Base-by-base conservation (phyloP, 441 rosid species). In the Pelargonium australe region DNA sequence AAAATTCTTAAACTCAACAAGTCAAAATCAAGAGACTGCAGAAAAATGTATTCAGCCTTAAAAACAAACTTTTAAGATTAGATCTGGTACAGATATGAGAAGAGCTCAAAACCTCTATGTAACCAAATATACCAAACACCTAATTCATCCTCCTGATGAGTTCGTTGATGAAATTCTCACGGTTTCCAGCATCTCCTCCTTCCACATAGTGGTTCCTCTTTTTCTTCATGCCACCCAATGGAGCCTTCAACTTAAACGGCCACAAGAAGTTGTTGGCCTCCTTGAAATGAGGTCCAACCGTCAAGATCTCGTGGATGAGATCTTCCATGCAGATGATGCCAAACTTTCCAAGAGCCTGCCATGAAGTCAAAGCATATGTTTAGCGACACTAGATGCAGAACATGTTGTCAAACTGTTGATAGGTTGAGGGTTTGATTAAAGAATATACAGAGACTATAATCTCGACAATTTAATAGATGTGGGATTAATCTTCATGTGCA, bases 181-280 rank as follows among this genome's bases (percentile, higher is more conserved):
- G 86, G 74, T 90, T 90, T 23, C 95, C 96, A 0, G 92, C 92
- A 72, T 90, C 96, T 37, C 91, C 96, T 1, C 94, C 94, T 78
- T 88, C 91, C 17, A 90, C 88, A 69, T 88, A 88, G 78, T 88
- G 94, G 73, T 86, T 88, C 65, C 94, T 85, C 80, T 88, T 88
- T 84, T 85, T 88, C 81, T 90, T 80, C 79, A 90, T 58, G 55
- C 96, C 94, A 19, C 86, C 88, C 73, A 82, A 67, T 3, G 96
- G 96, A 1, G 96, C 94, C 78, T 83, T 90, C 37, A 90, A 84
- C 86, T 90, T 80, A 74, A 88, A 90, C 4, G 90, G 90, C 95
- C 94, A 90, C 41, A 90, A 70, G 75, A 88, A 87, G 83, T 90
- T 88, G 75, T 87, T 90, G 11, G 89, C 91, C 76, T 88, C 89